Base-by-base conservation (phyloP, 495 filamentous ascomycete species). In the Wilcoxina mikolae region DNA sequence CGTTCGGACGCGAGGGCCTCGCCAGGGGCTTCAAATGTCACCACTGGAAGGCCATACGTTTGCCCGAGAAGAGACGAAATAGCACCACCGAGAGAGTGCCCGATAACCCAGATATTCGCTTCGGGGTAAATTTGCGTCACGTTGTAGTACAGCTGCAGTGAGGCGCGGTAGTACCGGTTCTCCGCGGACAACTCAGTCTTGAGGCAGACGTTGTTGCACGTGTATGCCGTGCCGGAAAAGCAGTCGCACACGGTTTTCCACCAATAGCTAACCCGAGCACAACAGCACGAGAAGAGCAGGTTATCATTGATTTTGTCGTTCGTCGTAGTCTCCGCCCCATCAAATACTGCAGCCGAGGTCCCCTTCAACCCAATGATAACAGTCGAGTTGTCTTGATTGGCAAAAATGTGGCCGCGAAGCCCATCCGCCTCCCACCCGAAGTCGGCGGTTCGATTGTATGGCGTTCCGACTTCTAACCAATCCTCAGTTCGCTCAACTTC, bases 231-330 rank as follows among this genome's bases (percentile, higher is more conserved):
- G 3, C 77, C 74, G 12, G 78, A 83, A 60, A 84, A 83, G 67
- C 91, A 98, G 64, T 94, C 83, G 66, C 91, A 98, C 42, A 93
- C 87, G 63, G 91, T 82, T 51, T 80, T 79, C 83, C 87, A 95
- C 70, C 79, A 83, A 15, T 85, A 84, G 0, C 87, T 85, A 55
- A 93, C 86, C 70, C 95, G 85, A 10, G 79, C 91, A 70, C 91
- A 98, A 66, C 91, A 98, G 70, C 91, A 98, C 65, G 89, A 88
- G 71, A 95, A 95, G 66, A 90, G 93, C 7, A 98, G 76, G 64
- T 98, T 98, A 67, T 98, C 91, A 66, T 98, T 98, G 46, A 85
- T 71, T 68, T 98, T 98, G 70, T 98, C 91, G 63, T 95, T 95
- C 3, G 88, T 94, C 0, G 88, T 95, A 0, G 91, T 95, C 11